Percentiles rank a stretch among this genome's conserved stretches.
Conservation (phyloP, 768 basidiomycete species). For the Lactarius pseudohatsudake region DNA sequence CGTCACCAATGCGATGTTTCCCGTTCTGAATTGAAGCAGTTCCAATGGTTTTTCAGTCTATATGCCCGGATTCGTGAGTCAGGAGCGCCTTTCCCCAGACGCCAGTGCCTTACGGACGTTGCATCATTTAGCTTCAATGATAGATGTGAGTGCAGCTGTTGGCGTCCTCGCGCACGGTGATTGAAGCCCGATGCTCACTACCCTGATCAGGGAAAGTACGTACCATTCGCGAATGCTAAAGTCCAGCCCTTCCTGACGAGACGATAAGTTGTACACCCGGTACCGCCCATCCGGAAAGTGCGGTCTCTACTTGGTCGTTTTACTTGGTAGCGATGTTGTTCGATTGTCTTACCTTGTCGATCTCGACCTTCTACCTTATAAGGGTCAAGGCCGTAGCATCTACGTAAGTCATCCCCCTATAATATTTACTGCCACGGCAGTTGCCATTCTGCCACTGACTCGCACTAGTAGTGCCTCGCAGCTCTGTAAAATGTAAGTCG, state of each 20-base stretch:
- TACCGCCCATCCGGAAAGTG: constrained; percentile 28
- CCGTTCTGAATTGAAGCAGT: constrained; percentile 32
- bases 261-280: constrained; percentile 48
- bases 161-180: not conserved
- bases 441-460: not conserved
- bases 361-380: constrained; percentile 55
- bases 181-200: not conserved
- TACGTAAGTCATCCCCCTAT: constrained; percentile 28
- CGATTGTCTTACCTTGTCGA: constrained; percentile 50
- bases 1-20: constrained; percentile 26
- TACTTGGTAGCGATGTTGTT: constrained; percentile 59
- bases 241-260: not conserved
- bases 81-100: constrained; percentile 6
- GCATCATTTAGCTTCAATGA: constrained; percentile 19
- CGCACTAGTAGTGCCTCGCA: constrained; percentile 32
- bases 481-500: constrained; percentile 33
- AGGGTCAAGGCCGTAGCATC: constrained; percentile 42
- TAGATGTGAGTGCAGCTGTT: constrained; percentile 4
- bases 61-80: constrained; percentile 49
- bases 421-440: not conserved
- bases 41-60: constrained; percentile 59
- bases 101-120: constrained; percentile 17
- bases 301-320: constrained; percentile 53
- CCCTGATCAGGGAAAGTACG: constrained; percentile 40
- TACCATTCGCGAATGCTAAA: not conserved